phyloP scores from a whole-genome alignment of 495 filamentous ascomycete genomes.

The Trichoderma erinaceum region DNA sequence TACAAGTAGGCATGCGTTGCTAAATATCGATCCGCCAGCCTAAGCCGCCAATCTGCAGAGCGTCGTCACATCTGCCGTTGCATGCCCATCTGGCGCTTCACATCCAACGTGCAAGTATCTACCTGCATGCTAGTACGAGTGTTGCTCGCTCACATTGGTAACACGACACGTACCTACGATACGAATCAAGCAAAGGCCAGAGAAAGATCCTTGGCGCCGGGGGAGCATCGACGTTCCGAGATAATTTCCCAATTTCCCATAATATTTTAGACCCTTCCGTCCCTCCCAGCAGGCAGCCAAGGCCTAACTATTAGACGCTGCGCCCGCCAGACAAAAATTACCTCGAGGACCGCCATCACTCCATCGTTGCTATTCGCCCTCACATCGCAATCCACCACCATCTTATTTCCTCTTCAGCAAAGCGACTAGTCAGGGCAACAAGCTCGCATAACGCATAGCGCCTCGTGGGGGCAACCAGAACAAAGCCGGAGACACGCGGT shows the following conservation, averaged over 20 bases:
- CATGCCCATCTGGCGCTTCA: not conserved
- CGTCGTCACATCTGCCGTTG: conserved; percentile 3
- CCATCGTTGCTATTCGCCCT: not conserved
- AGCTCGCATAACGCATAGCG: not conserved
- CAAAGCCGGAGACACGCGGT: not conserved
- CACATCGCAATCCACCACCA: not conserved
- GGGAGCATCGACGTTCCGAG: not conserved
- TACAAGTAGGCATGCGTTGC: not conserved
- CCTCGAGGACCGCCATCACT: not conserved
- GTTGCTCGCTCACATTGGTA: not conserved
- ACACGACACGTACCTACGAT: not conserved
- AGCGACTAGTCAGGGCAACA: conserved; percentile 8
- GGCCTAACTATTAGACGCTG: not conserved
- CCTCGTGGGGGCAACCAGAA: not conserved
- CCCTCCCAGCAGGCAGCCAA: not conserved
- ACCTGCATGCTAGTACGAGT: too few species aligned
- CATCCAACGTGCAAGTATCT: not conserved
- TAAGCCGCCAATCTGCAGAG: not conserved
- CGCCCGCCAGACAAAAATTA: not conserved
- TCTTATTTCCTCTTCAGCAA: not conserved
- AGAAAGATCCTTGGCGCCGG: conserved; percentile 12
- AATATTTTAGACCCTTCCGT: conserved; percentile 10
- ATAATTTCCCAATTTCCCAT: conserved; percentile 13
- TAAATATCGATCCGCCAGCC: not conserved
- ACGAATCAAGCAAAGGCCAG: not conserved